Evolutionary conservation across 2,329 filamentous ascomycete genomes (phyloP), one percentile per base, ranked within the genome.

Genomic region (Acrocalymma vagum): DNA sequence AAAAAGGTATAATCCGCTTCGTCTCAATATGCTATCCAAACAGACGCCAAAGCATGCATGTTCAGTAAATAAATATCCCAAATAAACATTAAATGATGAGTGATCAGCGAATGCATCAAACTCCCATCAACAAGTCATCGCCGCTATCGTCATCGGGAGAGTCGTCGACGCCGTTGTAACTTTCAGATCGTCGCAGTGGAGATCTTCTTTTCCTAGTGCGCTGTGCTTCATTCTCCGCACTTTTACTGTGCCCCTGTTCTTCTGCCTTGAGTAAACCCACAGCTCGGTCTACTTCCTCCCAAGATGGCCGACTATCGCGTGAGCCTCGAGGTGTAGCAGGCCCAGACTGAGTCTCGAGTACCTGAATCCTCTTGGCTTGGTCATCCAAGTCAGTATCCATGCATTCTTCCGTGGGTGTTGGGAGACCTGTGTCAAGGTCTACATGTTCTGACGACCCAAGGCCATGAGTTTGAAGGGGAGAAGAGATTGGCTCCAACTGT

Each of bases 321-420:
- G 65, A 69, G 0, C 73, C 73, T 16, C 66, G 69, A 0, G 73
- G 73, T 9, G 73, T 75, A 2, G 71, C 69, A 17, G 73, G 72
- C 0, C 72, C 69, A 20, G 72, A 75, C 46, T 74, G 72, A 7
- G 71, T 73, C 33, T 65, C 67, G 6, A 69, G 48, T 0, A 67
- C 63, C 27, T 59, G 49, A 4, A 65, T 45, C 17, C 63, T 53
- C 26, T 55, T 48, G 16, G 59, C 57, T 43, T 64, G 53, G n/a
- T 67, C 60, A 22, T 61, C 48, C 2, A 46, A 30, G 4, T 38
- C 44, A 1, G 49, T 21, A 17, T 49, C 42, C 9, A 32, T 34
- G n/a, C 40, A 22, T 50, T 38, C 49, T 29, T 36, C 42, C 9
- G 23, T 53, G 15, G 44, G 48, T 21, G 45, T 61, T 25, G 22